These are phyloP conservation scores for Byssoonygena ceratinophila DNA, from an alignment of 2,329 filamentous ascomycete genomes.

Conservation along the genomic window DNA sequence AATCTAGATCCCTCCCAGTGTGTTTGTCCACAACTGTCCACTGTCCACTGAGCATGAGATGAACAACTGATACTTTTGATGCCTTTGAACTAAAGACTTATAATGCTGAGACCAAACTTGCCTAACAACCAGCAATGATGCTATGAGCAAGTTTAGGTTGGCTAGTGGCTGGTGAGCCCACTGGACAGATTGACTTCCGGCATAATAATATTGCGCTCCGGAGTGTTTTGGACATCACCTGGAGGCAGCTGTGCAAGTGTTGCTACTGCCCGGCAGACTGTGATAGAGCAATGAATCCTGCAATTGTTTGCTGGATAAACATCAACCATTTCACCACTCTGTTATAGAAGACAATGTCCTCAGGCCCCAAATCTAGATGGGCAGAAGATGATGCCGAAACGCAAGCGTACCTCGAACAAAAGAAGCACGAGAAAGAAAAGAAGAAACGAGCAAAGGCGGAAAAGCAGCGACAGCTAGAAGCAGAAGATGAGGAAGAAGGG, in stretches of 20 bases:
- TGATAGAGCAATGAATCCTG: not conserved
- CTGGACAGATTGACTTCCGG: too few species aligned
- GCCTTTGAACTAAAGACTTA: too few species aligned
- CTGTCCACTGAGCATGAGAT: not conserved
- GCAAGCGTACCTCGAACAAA: conserved; percentile 54
- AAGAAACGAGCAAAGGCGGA: conserved; percentile 76
- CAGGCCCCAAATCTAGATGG: conserved; percentile 67
- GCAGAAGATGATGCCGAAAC: conserved; percentile 73
- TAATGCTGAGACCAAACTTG: too few species aligned
- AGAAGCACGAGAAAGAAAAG: conserved; percentile 75
- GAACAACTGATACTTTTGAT: not conserved
- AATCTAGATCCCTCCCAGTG: not conserved
- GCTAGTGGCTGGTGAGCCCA: not conserved
- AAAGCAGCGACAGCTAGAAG: conserved; percentile 61
- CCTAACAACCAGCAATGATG: not conserved
- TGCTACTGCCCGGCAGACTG: not conserved
- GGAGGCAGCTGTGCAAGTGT: not conserved
- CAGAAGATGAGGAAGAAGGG: too few species aligned
- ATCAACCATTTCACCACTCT: not conserved
- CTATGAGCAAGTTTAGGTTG: not conserved
- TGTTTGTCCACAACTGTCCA: not conserved
- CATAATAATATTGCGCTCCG: not conserved
- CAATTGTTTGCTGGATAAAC: not conserved
- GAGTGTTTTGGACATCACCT: not conserved
- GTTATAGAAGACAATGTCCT: conserved; percentile 42